phyloP scores from a whole-genome alignment of 495 filamentous ascomycete species.

The Darksidea phi region DNA sequence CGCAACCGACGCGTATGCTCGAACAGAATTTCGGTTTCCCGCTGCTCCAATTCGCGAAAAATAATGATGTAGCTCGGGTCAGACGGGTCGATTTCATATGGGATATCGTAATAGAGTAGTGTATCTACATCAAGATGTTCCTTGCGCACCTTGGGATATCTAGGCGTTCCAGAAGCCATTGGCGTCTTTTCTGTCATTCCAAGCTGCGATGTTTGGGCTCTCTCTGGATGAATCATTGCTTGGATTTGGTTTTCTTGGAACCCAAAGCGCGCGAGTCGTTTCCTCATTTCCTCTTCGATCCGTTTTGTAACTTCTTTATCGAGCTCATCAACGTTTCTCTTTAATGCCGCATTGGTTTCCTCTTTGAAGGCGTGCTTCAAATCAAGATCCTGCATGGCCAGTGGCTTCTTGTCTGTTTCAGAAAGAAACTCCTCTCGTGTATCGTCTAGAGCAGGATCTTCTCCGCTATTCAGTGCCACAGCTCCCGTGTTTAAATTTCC shows the following conservation, averaged over 20 bases:
- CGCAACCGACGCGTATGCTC: conserved; percentile 46
- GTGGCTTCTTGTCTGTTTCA: too few relatives aligned
- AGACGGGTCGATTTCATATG: conserved; percentile 43
- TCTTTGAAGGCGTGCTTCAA: too few relatives aligned
- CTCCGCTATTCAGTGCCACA: too few relatives aligned
- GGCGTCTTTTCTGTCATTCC: conserved; percentile 26
- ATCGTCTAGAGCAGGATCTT: too few relatives aligned
- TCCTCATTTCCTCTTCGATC: conserved; percentile 35
- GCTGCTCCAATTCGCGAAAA: conserved; percentile 43
- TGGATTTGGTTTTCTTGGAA: conserved; percentile 45
- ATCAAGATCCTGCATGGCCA: too few relatives aligned
- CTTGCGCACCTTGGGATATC: conserved; percentile 44
- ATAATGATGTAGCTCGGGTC: conserved; percentile 45
- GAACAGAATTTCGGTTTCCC: conserved; percentile 46
- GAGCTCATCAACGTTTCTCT: too few relatives aligned
- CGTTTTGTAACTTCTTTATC: too few relatives aligned
- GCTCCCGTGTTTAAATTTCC: too few relatives aligned
- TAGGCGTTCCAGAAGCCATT: conserved; percentile 24
- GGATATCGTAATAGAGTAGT: conserved; percentile 43
- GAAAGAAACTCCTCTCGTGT: too few relatives aligned
- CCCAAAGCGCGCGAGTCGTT: conserved; percentile 37
- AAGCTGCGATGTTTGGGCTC: conserved; percentile 24
- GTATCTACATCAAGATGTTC: conserved; percentile 45
- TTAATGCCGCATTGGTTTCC: too few relatives aligned
- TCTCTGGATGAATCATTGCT: conserved; percentile 40